These are phyloP conservation scores for Eucalyptus pauciflora DNA, from an alignment of 345 rosid species.

Conservation along the genomic window DNA sequence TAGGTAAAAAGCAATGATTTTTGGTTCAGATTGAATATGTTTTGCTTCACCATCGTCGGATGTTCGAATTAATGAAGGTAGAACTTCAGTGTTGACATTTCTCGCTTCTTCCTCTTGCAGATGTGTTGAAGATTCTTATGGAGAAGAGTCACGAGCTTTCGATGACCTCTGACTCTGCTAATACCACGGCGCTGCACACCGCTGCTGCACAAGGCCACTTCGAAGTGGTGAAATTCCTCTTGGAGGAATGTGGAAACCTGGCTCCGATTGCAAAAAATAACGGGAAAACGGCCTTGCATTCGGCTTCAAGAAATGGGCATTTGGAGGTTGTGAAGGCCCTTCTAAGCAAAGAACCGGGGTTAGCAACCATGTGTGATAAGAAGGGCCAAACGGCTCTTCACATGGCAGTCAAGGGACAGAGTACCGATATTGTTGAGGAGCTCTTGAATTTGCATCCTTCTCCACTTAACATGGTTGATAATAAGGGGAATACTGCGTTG, in stretches of 20 bases:
- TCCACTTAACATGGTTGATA: constrained; percentile 55
- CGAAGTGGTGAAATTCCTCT: constrained; percentile 48
- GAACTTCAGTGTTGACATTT: not conserved
- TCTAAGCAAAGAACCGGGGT: constrained; percentile 37
- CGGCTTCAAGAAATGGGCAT: constrained; percentile 86
- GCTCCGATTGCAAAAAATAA: constrained; percentile 59
- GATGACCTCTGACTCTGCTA: constrained; percentile 62
- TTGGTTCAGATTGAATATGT: not conserved
- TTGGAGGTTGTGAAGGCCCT: constrained; percentile 59
- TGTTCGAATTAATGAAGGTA: not conserved
- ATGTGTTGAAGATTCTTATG: constrained; percentile 49
- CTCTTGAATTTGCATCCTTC: constrained; percentile 33
- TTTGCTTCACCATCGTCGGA: not conserved
- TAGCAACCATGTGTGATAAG: constrained; percentile 48
- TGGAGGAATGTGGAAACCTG: constrained; percentile 48
- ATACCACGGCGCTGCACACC: constrained; percentile 71
- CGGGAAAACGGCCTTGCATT: constrained; percentile 76
- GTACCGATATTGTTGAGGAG: constrained; percentile 40
- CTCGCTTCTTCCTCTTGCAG: constrained; percentile 14
- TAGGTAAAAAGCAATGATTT: not conserved
- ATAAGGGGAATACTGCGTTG: constrained; percentile 73
- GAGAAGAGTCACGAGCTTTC: constrained; percentile 55
- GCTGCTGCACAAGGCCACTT: constrained; percentile 81
- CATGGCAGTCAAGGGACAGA: constrained; percentile 91
- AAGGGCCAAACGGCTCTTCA: constrained; percentile 88